These are phyloP conservation scores for Microdochium trichocladiopsis DNA, from an alignment of 2,329 filamentous ascomycete species.

Conservation along the genomic window DNA sequence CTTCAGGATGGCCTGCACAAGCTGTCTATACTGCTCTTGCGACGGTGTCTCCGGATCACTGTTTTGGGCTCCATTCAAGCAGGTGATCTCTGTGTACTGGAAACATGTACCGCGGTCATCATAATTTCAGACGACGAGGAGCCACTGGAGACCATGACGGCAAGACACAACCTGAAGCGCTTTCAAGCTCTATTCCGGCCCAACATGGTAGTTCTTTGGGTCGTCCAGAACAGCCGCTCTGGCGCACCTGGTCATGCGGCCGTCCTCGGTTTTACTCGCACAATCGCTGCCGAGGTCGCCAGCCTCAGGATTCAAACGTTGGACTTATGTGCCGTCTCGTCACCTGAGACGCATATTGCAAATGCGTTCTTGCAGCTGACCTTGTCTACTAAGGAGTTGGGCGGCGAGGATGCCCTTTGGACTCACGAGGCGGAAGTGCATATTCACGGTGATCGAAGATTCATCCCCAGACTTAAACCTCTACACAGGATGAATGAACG, in stretches of 20 bases:
- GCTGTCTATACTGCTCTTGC: neutral
- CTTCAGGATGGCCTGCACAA: neutral
- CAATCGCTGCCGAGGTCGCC: conserved; percentile 19
- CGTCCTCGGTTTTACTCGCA: conserved; percentile 21
- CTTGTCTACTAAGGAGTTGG: neutral
- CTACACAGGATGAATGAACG: neutral
- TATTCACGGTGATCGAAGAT: neutral
- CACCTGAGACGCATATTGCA: conserved; percentile 6
- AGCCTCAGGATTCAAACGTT: conserved; percentile 16
- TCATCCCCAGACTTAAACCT: neutral
- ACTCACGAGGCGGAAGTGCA: neutral
- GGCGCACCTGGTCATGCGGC: conserved; percentile 17
- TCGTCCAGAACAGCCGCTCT: conserved; percentile 10
- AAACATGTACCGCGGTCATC: neutral
- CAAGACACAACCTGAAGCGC: neutral
- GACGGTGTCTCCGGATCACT: neutral
- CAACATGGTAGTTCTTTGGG: conserved; percentile 14
- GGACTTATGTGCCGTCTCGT: conserved; percentile 12
- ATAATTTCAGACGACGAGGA: neutral
- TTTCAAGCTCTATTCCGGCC: conserved; percentile 12
- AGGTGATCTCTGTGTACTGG: neutral
- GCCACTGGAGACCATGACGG: neutral
- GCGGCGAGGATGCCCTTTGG: neutral
- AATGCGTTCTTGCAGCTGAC: conserved; percentile 10
- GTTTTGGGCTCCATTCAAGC: neutral